phyloP scores from a whole-genome alignment of 306 rosid genomes.

The Sophora flavescens region DNA sequence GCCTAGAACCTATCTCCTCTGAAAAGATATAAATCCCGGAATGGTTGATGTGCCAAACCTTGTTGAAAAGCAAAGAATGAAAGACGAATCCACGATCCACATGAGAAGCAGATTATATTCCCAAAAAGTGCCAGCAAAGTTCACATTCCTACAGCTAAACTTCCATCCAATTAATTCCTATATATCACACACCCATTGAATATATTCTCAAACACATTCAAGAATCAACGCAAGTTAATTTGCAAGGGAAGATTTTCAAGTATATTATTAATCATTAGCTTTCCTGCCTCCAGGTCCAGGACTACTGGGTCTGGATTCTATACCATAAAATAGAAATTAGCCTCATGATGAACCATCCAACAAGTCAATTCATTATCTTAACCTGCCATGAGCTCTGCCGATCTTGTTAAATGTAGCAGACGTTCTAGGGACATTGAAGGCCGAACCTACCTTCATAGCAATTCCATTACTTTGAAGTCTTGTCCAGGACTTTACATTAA shows the following conservation, averaged over 20 bases:
- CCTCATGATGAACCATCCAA: background rate
- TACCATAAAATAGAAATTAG: background rate
- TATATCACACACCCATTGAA: background rate
- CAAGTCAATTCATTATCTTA: background rate
- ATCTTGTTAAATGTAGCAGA: background rate
- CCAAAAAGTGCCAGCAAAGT: constrained; percentile 2
- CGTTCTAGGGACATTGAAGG: background rate
- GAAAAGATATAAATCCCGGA: no score
- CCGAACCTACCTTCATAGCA: constrained; percentile 20
- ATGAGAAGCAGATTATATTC: constrained; percentile 8
- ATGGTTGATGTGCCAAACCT: background rate
- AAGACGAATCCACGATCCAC: background rate
- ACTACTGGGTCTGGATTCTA: background rate
- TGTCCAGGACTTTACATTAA: background rate
- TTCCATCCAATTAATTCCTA: background rate
- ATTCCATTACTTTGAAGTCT: background rate
- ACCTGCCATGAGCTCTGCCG: background rate
- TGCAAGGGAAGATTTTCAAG: constrained; percentile 7
- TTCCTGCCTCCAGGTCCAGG: constrained; percentile 2
- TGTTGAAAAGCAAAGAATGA: background rate
- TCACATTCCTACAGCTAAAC: constrained; percentile 24
- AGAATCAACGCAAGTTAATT: background rate
- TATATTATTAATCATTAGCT: background rate
- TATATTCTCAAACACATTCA: background rate
- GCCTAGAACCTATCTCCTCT: no score